phyloP scores from a whole-genome alignment of 225 moss, liverwort and hornwort genomes.

The Bryum argenteum region DNA sequence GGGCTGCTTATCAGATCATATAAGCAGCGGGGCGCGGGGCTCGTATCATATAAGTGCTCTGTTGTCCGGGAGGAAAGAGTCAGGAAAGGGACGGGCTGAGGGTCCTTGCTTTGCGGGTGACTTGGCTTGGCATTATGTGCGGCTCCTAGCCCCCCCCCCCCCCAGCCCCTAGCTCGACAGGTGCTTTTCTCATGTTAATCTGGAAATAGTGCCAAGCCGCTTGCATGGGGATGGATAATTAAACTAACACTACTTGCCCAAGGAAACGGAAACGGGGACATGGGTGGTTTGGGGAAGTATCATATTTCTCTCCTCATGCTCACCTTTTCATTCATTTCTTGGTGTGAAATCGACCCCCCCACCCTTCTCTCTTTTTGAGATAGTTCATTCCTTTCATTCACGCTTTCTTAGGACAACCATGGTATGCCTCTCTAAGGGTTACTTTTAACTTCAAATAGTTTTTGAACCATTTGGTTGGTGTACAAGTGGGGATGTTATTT shows the following conservation, averaged over 20 bases:
- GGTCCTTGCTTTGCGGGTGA: slow-evolving; percentile 15
- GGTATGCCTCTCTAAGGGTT: no score
- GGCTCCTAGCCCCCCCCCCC: background rate
- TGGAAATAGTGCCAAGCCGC: slow-evolving; percentile 2
- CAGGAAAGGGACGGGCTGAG: slow-evolving; percentile 26
- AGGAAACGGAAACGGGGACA: background rate
- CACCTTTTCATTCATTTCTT: no score
- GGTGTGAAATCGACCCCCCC: no score
- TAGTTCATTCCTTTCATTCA: no score
- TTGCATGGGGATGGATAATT: no score
- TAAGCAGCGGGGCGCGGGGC: background rate
- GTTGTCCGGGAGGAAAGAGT: slow-evolving; percentile 36
- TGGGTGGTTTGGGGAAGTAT: background rate
- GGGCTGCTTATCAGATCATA: background rate
- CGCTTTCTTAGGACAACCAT: no score
- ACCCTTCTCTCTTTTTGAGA: no score
- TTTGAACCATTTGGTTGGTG: no score
- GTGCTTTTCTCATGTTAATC: background rate
- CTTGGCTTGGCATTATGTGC: slow-evolving; percentile 38
- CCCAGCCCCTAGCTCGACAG: background rate
- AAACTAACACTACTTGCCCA: no score
- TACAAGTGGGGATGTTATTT: no score
- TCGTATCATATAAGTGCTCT: slow-evolving; percentile 6
- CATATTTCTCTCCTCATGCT: no score
- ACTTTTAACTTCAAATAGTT: no score